Evolutionary conservation across 768 basidiomycete genomes (phyloP).

Genomic region (Phaeotremella fagi): DNA sequence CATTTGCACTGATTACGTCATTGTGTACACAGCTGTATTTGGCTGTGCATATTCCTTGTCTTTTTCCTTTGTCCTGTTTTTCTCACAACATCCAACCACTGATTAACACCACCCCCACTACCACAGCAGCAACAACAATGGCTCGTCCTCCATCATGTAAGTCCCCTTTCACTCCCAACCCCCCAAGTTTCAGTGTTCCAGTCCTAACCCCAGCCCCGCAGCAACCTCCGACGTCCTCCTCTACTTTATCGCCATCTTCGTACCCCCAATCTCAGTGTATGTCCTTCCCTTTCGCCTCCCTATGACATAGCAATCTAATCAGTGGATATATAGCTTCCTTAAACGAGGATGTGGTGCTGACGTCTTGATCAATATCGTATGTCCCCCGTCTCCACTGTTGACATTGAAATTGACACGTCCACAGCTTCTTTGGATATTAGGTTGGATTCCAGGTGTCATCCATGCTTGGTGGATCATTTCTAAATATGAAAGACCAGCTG

Average conservation of each 20-base stretch:
- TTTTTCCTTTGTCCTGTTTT: no score
- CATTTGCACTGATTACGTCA: no score
- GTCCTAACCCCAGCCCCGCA: no score
- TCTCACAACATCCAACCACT: no score
- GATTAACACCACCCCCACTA: background rate
- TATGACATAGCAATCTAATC: background rate
- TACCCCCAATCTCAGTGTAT: slow-evolving; percentile 43
- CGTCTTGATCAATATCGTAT: slow-evolving; percentile 13
- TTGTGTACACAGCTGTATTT: no score
- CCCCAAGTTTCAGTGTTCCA: no score
- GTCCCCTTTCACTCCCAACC: no score
- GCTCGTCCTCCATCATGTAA: background rate
- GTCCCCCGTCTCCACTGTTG: slow-evolving; percentile 9
- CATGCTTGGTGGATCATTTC: slow-evolving; percentile 53
- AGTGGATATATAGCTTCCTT: slow-evolving; percentile 8
- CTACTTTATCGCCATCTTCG: slow-evolving; percentile 47
- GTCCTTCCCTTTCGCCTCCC: background rate
- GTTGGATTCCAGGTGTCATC: slow-evolving; percentile 57
- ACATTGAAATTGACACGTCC: no score
- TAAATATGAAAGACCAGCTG: slow-evolving; percentile 24
- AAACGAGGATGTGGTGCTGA: slow-evolving; percentile 7
- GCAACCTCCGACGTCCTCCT: slow-evolving; percentile 49
- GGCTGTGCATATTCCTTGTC: no score
- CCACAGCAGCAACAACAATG: background rate
- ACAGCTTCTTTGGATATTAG: slow-evolving; percentile 50